phyloP scores from a whole-genome alignment of 1,284 basidiomycete genomes.

The Pholiota adiposa region DNA sequence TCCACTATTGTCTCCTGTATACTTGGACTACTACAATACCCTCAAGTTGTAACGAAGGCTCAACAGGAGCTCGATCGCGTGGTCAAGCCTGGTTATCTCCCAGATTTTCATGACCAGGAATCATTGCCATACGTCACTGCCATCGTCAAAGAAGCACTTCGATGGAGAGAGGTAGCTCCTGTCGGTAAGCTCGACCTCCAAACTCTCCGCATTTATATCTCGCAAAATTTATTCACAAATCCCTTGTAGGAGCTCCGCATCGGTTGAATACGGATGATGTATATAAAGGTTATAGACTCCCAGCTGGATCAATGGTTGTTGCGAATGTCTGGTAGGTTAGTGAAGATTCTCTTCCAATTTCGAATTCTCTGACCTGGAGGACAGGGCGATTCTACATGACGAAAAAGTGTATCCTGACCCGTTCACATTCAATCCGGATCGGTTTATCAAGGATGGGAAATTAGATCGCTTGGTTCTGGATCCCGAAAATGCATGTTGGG shows the following conservation, averaged over 20 bases:
- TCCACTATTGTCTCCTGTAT: slow-evolving; percentile 27
- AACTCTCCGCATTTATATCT: no score
- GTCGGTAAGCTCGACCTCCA: slow-evolving; percentile 23
- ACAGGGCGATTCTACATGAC: slow-evolving; percentile 42
- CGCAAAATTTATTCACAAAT: not conserved
- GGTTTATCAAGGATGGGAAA: slow-evolving; percentile 30
- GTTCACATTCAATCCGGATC: slow-evolving; percentile 25
- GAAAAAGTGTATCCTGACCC: slow-evolving; percentile 10
- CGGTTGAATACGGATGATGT: not conserved
- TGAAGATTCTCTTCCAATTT: no score
- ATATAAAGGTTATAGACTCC: not conserved
- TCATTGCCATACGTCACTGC: slow-evolving; percentile 44
- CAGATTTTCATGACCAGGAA: slow-evolving; percentile 39
- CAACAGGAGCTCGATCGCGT: slow-evolving; percentile 46
- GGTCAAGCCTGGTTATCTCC: slow-evolving; percentile 37
- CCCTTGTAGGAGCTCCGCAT: not conserved
- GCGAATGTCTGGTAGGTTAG: no score
- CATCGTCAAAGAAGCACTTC: slow-evolving; percentile 40
- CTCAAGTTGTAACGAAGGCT: slow-evolving; percentile 40
- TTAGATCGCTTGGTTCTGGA: not conserved
- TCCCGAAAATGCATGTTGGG: not conserved
- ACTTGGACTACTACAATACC: slow-evolving; percentile 35
- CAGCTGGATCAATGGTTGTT: not conserved
- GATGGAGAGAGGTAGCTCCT: slow-evolving; percentile 38
- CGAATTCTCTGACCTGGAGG: not conserved